Evolutionary conservation across 306 rosid species (phyloP).

Genomic region (Inga leiocalycina): DNA sequence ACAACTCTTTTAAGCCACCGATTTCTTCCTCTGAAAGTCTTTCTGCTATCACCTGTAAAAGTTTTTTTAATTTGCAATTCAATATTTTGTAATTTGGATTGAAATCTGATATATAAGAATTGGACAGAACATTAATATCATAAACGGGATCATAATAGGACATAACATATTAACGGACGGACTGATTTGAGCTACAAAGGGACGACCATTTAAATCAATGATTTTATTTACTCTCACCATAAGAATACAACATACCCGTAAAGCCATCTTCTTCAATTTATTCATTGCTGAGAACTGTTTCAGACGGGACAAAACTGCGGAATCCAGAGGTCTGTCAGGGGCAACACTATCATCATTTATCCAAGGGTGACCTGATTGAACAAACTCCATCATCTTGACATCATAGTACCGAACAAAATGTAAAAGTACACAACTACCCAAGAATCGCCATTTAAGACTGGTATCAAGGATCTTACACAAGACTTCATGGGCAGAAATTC

Average conservation of each 20-base stretch:
- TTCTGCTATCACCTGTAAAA: slow-evolving; percentile 81
- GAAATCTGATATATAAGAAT: slow-evolving; percentile 7
- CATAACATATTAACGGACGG: not conserved
- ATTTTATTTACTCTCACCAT: not conserved
- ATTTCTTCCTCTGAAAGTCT: slow-evolving; percentile 94
- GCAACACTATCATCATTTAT: slow-evolving; percentile 83
- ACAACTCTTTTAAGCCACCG: slow-evolving; percentile 87
- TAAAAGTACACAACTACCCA: slow-evolving; percentile 15
- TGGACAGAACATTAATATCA: slow-evolving; percentile 6
- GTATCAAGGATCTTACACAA: slow-evolving; percentile 64
- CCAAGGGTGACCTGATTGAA: slow-evolving; percentile 84
- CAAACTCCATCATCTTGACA: slow-evolving; percentile 24
- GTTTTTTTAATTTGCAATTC: not conserved
- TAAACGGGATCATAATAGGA: not conserved
- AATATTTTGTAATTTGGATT: slow-evolving; percentile 6
- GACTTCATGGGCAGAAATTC: slow-evolving; percentile 88
- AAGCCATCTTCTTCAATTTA: slow-evolving; percentile 89
- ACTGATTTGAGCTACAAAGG: not conserved
- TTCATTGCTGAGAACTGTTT: slow-evolving; percentile 93
- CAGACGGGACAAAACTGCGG: slow-evolving; percentile 90
- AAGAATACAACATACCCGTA: slow-evolving; percentile 53
- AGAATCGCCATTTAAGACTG: slow-evolving; percentile 19
- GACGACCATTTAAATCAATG: not conserved
- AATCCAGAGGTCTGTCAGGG: slow-evolving; percentile 84
- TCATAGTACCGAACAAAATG: slow-evolving; percentile 18